A percentile compares a stretch with the other conserved stretches of the same genome.
These are phyloP conservation scores for Tuber brumale DNA, from an alignment of 495 filamentous ascomycete genomes.

Conservation along the genomic window DNA sequence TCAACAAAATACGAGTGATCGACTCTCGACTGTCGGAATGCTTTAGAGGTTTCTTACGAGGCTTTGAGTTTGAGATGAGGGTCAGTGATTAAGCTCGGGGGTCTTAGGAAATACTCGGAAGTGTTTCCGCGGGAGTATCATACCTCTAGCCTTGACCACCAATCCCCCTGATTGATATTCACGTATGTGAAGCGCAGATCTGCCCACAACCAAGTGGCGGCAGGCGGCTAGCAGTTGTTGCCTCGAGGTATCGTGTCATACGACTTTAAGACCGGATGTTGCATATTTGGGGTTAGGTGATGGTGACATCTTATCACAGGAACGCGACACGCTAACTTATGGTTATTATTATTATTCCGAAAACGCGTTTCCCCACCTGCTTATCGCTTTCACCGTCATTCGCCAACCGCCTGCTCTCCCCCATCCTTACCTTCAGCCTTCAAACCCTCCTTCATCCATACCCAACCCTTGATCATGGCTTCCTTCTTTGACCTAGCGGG, in stretches of 20 bases:
- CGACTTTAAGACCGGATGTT: neutral
- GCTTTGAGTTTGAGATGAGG: neutral
- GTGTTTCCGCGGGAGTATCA: conserved; percentile 1
- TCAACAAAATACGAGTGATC: neutral
- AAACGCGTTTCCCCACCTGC: conserved; percentile 5
- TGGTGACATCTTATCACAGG: too few species aligned
- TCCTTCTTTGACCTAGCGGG: conserved; percentile 96
- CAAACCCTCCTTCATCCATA: neutral
- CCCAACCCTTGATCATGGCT: conserved; percentile 49
- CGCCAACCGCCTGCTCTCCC: neutral
- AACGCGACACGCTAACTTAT: neutral
- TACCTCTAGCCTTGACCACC: neutral
- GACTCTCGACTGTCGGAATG: neutral
- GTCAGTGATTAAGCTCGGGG: neutral
- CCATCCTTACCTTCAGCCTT: neutral
- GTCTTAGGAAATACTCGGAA: neutral
- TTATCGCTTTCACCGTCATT: neutral
- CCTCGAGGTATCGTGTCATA: neutral
- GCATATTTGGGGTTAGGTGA: neutral
- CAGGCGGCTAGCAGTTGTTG: neutral
- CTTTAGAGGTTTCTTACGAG: neutral
- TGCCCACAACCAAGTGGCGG: neutral
- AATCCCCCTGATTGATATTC: neutral
- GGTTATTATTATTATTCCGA: neutral
- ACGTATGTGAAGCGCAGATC: neutral